Evolutionary conservation across 306 rosid species (phyloP).

Genomic region (Cicer yamashitae): DNA sequence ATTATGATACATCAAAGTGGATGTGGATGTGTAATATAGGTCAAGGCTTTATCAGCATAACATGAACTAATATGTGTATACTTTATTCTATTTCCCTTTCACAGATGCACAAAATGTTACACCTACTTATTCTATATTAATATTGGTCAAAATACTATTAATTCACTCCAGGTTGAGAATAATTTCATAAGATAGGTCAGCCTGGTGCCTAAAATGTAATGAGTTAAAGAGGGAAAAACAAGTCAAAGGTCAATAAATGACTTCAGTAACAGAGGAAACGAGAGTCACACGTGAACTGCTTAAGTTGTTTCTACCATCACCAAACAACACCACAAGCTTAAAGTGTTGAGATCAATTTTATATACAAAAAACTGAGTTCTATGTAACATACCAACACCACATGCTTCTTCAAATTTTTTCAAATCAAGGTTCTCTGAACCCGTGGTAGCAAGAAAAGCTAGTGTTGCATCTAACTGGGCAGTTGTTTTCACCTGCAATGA

Average conservation of each 20-base stretch:
- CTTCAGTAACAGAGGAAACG: background rate
- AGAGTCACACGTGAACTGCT: background rate
- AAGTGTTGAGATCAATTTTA: background rate
- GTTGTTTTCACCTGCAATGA: slow-evolving; percentile 79
- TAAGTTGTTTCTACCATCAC: slow-evolving; percentile 9
- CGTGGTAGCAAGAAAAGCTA: slow-evolving; percentile 60
- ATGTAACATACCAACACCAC: slow-evolving; percentile 83
- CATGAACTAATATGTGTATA: background rate
- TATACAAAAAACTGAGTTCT: background rate
- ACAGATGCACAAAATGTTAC: background rate
- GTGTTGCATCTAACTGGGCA: slow-evolving; percentile 87
- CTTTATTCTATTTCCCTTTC: slow-evolving; percentile 3
- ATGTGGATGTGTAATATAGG: background rate
- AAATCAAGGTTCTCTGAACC: slow-evolving; percentile 60
- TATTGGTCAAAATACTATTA: background rate
- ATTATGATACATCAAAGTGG: slow-evolving; percentile 6
- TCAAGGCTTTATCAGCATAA: slow-evolving; percentile 2
- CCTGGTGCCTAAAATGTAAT: slow-evolving; percentile 2
- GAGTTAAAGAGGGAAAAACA: background rate
- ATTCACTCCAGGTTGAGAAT: background rate
- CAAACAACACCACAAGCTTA: slow-evolving; percentile 70
- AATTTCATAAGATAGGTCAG: slow-evolving; percentile 1
- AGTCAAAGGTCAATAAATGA: background rate
- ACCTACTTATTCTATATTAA: background rate
- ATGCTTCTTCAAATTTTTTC: slow-evolving; percentile 80